Evolutionary conservation across 805 yeast genomes (phyloP).

Genomic region (Candida berthetii): DNA sequence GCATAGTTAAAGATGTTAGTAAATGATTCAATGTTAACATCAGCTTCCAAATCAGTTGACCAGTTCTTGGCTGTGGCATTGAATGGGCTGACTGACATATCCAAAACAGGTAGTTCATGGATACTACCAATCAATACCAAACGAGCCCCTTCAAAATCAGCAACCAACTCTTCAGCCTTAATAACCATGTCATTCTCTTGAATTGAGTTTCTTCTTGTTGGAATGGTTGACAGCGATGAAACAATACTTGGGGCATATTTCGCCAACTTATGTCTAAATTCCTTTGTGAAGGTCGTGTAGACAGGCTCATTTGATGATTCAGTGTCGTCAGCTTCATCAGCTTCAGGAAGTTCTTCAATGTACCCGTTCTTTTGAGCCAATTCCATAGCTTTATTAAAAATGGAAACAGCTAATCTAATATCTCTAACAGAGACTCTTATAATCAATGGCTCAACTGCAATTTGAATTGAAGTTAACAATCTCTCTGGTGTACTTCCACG

Average conservation of each 20-base stretch:
- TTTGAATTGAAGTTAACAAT: conserved; percentile 56
- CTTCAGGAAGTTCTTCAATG: conserved; percentile 12
- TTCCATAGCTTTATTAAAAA: conserved; percentile 66
- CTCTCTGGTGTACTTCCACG: conserved; percentile 56
- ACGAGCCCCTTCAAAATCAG: conserved; percentile 69
- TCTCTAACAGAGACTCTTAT: conserved; percentile 83
- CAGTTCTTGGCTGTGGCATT: conserved; percentile 67
- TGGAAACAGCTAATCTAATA: conserved; percentile 69
- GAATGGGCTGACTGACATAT: conserved; percentile 68
- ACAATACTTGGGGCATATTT: conserved; percentile 65
- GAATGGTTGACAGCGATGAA: conserved; percentile 39
- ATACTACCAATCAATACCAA: conserved; percentile 84
- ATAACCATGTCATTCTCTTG: conserved; percentile 36
- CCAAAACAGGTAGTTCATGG: conserved; percentile 84
- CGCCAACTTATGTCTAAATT: conserved; percentile 52
- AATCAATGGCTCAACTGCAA: conserved; percentile 73
- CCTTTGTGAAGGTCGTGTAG: conserved; percentile 47
- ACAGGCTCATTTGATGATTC: conserved; percentile 9
- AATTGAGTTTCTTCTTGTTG: conserved; percentile 13
- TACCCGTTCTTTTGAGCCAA: conserved; percentile 25
- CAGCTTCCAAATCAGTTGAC: conserved; percentile 78
- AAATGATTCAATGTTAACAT: conserved; percentile 54
- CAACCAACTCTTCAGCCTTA: conserved; percentile 62
- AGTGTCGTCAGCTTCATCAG: conserved; percentile 7
- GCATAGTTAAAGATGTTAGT: conserved; percentile 84